Evolutionary conservation across 2,329 filamentous ascomycete genomes (phyloP).

Genomic region (Pezicula carpinea): DNA sequence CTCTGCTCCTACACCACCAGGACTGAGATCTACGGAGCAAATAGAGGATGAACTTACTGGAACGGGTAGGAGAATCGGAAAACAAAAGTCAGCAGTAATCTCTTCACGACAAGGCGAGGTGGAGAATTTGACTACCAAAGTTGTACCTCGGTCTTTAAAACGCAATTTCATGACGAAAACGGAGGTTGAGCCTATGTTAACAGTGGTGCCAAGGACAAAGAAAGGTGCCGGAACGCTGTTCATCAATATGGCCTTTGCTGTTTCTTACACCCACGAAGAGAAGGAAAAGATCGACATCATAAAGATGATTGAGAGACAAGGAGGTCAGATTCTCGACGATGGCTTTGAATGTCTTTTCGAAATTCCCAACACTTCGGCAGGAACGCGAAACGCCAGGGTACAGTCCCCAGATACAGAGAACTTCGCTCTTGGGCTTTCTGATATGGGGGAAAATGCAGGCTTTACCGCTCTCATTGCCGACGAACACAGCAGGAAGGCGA

Average conservation of each 20-base stretch:
- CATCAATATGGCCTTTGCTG: constrained; percentile 78
- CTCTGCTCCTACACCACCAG: background rate
- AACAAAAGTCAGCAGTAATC: constrained; percentile 17
- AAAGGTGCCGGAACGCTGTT: constrained; percentile 47
- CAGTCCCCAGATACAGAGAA: constrained; percentile 10
- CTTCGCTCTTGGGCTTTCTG: constrained; percentile 47
- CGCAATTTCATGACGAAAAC: constrained; percentile 6
- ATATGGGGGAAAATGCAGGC: constrained; percentile 50
- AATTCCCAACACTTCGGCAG: constrained; percentile 10
- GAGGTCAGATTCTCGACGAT: constrained; percentile 64
- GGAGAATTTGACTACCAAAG: background rate
- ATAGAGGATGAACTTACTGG: background rate
- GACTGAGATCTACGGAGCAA: background rate
- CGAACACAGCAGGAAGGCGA: constrained; percentile 77
- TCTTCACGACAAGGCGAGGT: background rate
- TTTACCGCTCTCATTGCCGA: constrained; percentile 88
- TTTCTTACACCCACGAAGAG: constrained; percentile 61
- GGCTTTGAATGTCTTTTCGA: constrained; percentile 83
- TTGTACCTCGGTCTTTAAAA: background rate
- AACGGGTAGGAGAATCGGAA: constrained; percentile 3
- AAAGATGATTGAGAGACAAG: constrained; percentile 61
- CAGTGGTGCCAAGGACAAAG: background rate
- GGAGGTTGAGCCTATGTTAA: background rate
- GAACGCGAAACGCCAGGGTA: constrained; percentile 5
- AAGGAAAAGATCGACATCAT: constrained; percentile 53